phyloP scores from a whole-genome alignment of 345 rosid species.

The Syzygium grande region DNA sequence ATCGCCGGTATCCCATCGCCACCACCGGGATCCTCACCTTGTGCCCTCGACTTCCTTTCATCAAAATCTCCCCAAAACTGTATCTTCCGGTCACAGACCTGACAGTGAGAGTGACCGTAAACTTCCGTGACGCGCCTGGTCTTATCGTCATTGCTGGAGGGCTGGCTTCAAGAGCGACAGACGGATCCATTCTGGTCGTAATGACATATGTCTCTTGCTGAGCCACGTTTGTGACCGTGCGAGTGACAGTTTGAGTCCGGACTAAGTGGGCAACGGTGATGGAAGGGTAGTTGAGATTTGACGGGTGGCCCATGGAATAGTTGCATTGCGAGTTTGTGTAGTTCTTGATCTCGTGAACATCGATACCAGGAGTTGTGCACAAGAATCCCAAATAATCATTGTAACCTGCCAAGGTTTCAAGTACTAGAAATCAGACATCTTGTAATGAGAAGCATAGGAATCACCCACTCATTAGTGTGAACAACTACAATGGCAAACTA shows the following conservation, averaged over 20 bases:
- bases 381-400: conserved; percentile 87
- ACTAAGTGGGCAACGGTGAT: conserved; percentile 79
- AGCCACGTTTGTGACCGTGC: conserved; percentile 80
- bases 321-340: conserved; percentile 75
- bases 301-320: conserved; percentile 65
- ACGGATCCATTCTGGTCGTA: conserved; percentile 72
- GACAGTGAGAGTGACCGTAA: conserved; percentile 56
- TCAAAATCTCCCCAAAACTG: conserved; percentile 69
- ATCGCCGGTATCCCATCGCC: conserved; percentile 69
- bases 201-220: conserved; percentile 83
- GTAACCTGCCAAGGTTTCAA: conserved; percentile 44
- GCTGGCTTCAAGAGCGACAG: conserved; percentile 64
- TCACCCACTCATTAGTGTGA: not conserved
- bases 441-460: not conserved
- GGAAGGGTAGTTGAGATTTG: conserved; percentile 86
- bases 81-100: conserved; percentile 61
- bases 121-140: conserved; percentile 55
- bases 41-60: conserved; percentile 98
- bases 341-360: conserved; percentile 64
- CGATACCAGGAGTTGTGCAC: conserved; percentile 90
- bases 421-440: not conserved
- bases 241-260: conserved; percentile 50
- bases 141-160: conserved; percentile 89
- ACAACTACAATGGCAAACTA: not conserved
- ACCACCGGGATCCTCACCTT: conserved; percentile 81